Conservation (phyloP, 2,329 filamentous ascomycete species). For the Trichoderma sp. region DNA sequence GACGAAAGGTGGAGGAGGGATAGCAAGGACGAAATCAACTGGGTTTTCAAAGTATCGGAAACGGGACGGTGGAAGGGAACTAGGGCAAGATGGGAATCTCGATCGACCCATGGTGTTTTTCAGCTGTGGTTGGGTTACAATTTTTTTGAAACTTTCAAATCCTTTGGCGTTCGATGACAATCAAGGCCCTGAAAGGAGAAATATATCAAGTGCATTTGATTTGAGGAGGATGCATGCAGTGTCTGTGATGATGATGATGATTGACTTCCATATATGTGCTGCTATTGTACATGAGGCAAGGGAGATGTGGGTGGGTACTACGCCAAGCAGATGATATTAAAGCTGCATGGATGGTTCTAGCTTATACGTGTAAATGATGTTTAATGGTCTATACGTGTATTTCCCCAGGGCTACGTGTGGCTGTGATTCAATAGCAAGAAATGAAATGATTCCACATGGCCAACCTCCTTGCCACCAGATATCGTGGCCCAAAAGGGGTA, state of each 20-base stretch:
- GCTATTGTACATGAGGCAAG: background rate
- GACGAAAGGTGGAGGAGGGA: background rate
- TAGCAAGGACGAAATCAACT: constrained; percentile 4
- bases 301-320: background rate
- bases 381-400: background rate
- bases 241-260: background rate
- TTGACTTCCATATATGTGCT: background rate
- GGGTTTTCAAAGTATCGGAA: background rate
- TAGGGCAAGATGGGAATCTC: background rate
- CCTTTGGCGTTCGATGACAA: background rate
- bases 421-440: background rate
- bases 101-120: constrained; percentile 1
- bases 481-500: background rate
- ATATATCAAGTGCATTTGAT: background rate
- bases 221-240: background rate
- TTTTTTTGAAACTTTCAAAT: background rate
- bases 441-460: background rate
- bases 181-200: background rate
- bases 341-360: background rate
- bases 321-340: background rate
- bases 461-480: background rate
- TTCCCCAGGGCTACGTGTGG: background rate
- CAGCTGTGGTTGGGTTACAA: background rate
- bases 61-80: background rate
- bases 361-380: background rate